Evolutionary conservation across 2,329 filamentous ascomycete genomes (phyloP).

Genomic region (Ilyonectria robusta): DNA sequence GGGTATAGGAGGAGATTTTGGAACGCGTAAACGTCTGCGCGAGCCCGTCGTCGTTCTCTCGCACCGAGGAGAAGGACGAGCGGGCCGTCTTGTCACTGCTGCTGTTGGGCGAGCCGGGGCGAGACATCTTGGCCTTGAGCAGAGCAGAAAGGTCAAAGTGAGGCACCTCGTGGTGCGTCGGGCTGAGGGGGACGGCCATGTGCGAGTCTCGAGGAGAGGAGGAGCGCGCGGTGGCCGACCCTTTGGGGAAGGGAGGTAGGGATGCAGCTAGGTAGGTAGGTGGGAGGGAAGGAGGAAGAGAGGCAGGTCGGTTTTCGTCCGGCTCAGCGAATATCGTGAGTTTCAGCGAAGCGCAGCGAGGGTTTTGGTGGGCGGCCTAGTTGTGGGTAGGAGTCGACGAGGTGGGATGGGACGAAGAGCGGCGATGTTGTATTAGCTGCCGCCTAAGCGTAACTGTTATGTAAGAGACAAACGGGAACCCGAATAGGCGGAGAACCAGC

Average conservation of each 20-base stretch:
- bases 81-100: conserved; percentile 58
- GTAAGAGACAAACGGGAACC: conserved; percentile 25
- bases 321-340: conserved; percentile 5
- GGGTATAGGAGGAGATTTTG: conserved; percentile 72
- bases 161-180: conserved; percentile 52
- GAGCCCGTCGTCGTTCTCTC: conserved; percentile 71
- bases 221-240: conserved; percentile 39
- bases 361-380: conserved; percentile 3
- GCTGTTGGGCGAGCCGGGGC: conserved; percentile 53
- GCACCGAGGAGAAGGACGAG: conserved; percentile 74
- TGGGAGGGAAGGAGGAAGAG: conserved; percentile 4
- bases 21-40: conserved; percentile 75
- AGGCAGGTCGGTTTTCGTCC: conserved; percentile 10
- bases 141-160: conserved; percentile 54
- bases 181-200: conserved; percentile 52
- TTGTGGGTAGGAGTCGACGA: conserved; percentile 18
- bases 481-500: conserved; percentile 7
- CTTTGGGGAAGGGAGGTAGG: conserved; percentile 28
- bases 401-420: conserved; percentile 18
- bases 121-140: conserved; percentile 56
- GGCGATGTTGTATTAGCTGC: conserved; percentile 29
- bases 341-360: conserved; percentile 2
- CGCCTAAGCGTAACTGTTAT: conserved; percentile 30
- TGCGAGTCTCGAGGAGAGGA: conserved; percentile 40
- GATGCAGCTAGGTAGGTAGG: conserved; percentile 21